Percentiles rank a stretch among this genome's conserved stretches.
phyloP scores from a whole-genome alignment of 2,329 filamentous ascomycete species.

The Beauveria rudraprayagi region DNA sequence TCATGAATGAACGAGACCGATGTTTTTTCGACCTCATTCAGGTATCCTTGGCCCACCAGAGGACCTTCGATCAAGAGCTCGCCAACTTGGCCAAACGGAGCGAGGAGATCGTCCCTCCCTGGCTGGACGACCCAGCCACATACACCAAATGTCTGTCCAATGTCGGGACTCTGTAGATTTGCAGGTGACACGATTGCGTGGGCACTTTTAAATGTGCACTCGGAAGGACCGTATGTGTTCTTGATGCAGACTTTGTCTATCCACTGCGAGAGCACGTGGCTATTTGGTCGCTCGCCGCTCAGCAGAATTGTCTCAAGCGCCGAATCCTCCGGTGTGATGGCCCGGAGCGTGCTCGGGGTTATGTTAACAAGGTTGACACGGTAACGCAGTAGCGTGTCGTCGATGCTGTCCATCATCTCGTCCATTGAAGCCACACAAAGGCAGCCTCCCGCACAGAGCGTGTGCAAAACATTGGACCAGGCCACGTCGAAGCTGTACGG shows the following conservation, averaged over 20 bases:
- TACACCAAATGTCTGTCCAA: conserved; percentile 1
- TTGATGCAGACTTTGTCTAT: not conserved
- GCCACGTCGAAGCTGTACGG: conserved; percentile 14
- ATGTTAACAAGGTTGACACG: not conserved
- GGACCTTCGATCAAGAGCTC: conserved; percentile 10
- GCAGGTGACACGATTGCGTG: not conserved
- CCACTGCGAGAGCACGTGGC: not conserved
- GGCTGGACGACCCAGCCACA: conserved; percentile 1
- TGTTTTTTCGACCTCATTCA: conserved; percentile 17
- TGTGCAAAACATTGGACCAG: not conserved
- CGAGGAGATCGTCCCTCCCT: not conserved
- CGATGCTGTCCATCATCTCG: not conserved
- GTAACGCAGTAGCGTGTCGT: not conserved
- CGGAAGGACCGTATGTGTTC: conserved; percentile 3
- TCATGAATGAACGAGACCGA: conserved; percentile 23
- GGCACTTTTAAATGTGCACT: conserved; percentile 1
- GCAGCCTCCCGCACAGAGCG: not conserved
- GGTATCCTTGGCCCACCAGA: not conserved
- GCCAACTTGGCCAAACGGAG: not conserved
- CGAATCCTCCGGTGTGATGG: not conserved
- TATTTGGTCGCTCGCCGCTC: not conserved
- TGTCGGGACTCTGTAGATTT: not conserved
- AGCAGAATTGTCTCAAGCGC: not conserved
- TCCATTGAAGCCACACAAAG: not conserved
- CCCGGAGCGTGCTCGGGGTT: not conserved